Evolutionary conservation across 192 early-diverging fungal species (phyloP), one percentile per base, ranked within the genome.

Genomic region (Lobosporangium transversale): DNA sequence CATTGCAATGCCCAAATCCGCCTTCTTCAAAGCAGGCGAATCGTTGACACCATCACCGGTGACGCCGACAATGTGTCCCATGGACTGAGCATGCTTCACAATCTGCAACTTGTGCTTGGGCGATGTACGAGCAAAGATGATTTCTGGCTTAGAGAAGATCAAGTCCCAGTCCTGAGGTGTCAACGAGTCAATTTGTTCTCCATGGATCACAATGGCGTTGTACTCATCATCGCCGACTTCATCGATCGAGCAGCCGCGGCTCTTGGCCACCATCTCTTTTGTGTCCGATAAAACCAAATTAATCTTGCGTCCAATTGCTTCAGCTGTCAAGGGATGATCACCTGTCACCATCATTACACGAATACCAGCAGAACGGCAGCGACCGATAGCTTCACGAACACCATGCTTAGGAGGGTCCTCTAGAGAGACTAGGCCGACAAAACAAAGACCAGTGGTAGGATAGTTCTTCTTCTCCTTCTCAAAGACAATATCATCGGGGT

Each of bases 301-400:
- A 82, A 97, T 98, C 80, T 97, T 96, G 65, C 95, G 89, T 4
- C 92, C 96, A 70, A 99, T 97, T 21, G 96, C 94, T 84, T 97
- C 95, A 26, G 96, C 96, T 3, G 96, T 98, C 69, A 97, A 87
- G 47, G 94, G 94, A 74, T 96, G 94, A 79, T 98, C 96, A 80
- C 95, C 96, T 35, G 97, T 99, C n/a, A 99, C 94, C 95, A 99
- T 97, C 86, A 99, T 93, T 40, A 99, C 95, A 75, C 93, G 91
- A 81, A 99, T 93, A 62, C 97, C 97, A 14, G 97, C 97, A 30
- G 80, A 83, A 58, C 95, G 92, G 76, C 95, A 96, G 44, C 91
- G 89, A 43, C 94, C 96, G 79, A 99, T 94, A 23, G 96, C 96
- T 80, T 97, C 95, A 80, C 95, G 94, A n/a, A 99, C 96, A 55